Percentiles rank a stretch among this genome's conserved stretches.
These are phyloP conservation scores for Cyphellophora europaea DNA, from an alignment of 2,329 filamentous ascomycete species.

Conservation along the genomic window DNA sequence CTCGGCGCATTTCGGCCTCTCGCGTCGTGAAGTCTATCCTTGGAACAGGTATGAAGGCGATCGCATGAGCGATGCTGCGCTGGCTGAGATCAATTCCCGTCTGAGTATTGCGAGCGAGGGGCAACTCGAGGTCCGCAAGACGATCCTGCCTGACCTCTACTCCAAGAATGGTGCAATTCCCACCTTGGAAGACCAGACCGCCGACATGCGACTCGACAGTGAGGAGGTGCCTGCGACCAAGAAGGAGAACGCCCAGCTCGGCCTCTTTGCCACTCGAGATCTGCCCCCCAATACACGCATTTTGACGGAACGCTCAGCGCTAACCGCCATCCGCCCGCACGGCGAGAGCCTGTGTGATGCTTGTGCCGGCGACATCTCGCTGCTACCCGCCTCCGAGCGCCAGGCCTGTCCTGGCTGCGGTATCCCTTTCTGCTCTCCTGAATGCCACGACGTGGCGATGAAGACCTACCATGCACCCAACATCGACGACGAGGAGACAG, in stretches of 20 bases:
- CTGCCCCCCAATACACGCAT: slow-evolving; percentile 68
- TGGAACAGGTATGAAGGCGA: slow-evolving; percentile 56
- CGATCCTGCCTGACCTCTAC: slow-evolving; percentile 48
- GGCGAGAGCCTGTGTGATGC: slow-evolving; percentile 85
- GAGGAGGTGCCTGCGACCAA: slow-evolving; percentile 13
- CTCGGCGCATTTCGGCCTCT: slow-evolving; percentile 23
- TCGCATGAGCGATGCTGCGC: slow-evolving; percentile 41
- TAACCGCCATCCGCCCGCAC: slow-evolving; percentile 81
- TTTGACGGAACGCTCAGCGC: slow-evolving; percentile 70
- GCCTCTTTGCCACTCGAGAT: slow-evolving; percentile 78
- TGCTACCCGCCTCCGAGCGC: slow-evolving; percentile 33
- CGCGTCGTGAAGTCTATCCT: slow-evolving; percentile 48
- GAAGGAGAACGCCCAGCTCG: slow-evolving; percentile 60
- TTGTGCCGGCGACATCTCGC: slow-evolving; percentile 67
- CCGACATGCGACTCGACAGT: background rate
- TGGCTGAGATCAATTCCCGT: slow-evolving; percentile 62
- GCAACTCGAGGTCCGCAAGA: slow-evolving; percentile 69
- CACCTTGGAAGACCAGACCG: background rate
- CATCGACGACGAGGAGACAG: slow-evolving; percentile 11
- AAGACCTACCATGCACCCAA: slow-evolving; percentile 40
- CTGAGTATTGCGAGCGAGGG: slow-evolving; percentile 58
- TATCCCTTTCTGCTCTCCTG: slow-evolving; percentile 50
- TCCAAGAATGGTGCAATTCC: slow-evolving; percentile 8
- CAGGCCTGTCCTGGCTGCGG: slow-evolving; percentile 29
- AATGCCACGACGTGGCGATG: slow-evolving; percentile 47